Evolutionary conservation across 176 grass and related monocot species (phyloP).

Genomic region (Hsuehochloa calcarea): DNA sequence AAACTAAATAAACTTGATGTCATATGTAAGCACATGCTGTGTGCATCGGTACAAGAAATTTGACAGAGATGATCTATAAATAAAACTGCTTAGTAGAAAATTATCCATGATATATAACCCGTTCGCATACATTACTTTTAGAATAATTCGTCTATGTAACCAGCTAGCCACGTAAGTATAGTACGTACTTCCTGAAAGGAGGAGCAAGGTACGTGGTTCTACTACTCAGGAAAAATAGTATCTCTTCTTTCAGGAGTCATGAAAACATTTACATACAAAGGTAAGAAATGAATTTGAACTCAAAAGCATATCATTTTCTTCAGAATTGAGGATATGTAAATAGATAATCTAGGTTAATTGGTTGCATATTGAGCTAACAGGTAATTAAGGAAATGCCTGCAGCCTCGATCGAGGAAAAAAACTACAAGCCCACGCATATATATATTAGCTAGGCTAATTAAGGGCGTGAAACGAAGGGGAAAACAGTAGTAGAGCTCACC

Average conservation of each 20-base stretch:
- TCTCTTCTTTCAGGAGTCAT: neutral
- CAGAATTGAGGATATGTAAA: neutral
- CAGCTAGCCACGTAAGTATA: neutral
- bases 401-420: neutral
- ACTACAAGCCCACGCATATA: neutral
- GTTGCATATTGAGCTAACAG: neutral
- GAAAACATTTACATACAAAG: neutral
- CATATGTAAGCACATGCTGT: neutral
- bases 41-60: neutral
- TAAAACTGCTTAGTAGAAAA: neutral
- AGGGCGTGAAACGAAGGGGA: constrained; percentile 23
- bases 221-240: neutral
- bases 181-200: neutral
- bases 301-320: constrained; percentile 16
- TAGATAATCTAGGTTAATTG: neutral
- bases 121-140: neutral
- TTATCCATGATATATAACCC: neutral
- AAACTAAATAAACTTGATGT: neutral
- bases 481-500: constrained; percentile 54
- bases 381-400: constrained; percentile 10
- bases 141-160: neutral
- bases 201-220: neutral
- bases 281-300: neutral
- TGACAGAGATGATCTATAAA: neutral
- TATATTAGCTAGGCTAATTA: neutral